Percentiles rank a stretch among this genome's conserved stretches.
Conservation (phyloP, 2,329 filamentous ascomycete genomes). For the Purpureocillium takamizusanense region DNA sequence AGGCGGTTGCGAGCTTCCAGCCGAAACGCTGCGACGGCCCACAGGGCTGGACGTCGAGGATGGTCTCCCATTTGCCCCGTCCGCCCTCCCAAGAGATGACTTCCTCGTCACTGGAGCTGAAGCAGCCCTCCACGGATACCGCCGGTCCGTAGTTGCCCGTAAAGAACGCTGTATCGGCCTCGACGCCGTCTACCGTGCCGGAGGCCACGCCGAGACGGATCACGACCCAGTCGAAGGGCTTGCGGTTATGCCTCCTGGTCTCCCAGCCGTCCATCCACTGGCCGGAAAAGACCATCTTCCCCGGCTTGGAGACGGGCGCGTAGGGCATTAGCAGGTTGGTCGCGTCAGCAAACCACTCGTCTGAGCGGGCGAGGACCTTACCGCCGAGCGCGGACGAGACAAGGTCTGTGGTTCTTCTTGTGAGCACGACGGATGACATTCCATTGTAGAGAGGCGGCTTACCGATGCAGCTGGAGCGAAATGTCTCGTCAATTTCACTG, state of each 20-base stretch:
- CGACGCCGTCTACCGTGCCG: slow-evolving; percentile 62
- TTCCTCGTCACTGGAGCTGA: slow-evolving; percentile 53
- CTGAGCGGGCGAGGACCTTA: slow-evolving; percentile 56
- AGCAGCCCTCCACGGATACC: slow-evolving; percentile 68
- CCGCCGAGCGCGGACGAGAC: slow-evolving; percentile 52
- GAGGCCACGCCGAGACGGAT: slow-evolving; percentile 59
- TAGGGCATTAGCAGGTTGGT: slow-evolving; percentile 53
- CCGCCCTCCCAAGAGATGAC: slow-evolving; percentile 52
- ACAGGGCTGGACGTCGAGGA: slow-evolving; percentile 62
- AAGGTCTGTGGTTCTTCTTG: slow-evolving; percentile 42
- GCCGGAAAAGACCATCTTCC: slow-evolving; percentile 60
- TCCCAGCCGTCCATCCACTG: slow-evolving; percentile 67
- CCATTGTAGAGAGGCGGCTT: too few species aligned
- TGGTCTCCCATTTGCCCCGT: slow-evolving; percentile 59
- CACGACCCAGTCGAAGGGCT: slow-evolving; percentile 57
- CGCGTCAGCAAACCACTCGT: slow-evolving; percentile 61
- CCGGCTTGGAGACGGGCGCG: slow-evolving; percentile 50
- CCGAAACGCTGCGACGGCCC: slow-evolving; percentile 64
- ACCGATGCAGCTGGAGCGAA: too few species aligned
- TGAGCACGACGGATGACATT: too few species aligned
- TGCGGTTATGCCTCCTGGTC: slow-evolving; percentile 55
- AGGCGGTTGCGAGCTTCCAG: slow-evolving; percentile 56
- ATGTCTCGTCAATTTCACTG: too few species aligned
- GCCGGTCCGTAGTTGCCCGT: slow-evolving; percentile 73
- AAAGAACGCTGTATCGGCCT: slow-evolving; percentile 76